These are phyloP conservation scores for Lepidium sativum DNA, from an alignment of 345 rosid species.

Conservation along the genomic window DNA sequence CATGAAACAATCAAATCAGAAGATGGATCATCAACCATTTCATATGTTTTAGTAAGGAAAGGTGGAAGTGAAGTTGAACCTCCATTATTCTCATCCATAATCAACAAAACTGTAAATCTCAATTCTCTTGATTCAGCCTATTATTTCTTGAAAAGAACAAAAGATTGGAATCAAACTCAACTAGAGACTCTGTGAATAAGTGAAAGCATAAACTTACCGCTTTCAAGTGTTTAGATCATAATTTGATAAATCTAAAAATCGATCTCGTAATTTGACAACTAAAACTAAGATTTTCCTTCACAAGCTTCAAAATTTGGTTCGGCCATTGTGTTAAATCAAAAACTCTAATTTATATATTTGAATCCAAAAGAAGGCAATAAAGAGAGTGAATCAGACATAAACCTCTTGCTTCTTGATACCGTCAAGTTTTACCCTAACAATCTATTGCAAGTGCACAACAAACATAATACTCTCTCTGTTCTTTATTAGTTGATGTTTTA, in stretches of 20 bases:
- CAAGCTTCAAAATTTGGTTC: neutral
- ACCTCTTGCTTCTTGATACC: no score
- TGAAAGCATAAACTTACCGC: neutral
- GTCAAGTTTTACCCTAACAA: no score
- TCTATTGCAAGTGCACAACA: no score
- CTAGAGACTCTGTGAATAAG: neutral
- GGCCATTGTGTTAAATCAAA: neutral
- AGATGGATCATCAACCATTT: conserved; percentile 84
- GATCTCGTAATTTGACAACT: neutral
- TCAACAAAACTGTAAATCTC: neutral
- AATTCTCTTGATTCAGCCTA: neutral
- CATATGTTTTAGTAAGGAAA: conserved; percentile 72
- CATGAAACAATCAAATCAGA: conserved; percentile 71
- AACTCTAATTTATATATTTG: no score
- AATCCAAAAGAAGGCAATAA: no score
- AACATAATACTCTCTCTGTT: no score
- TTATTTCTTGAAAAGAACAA: neutral
- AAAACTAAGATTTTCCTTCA: neutral
- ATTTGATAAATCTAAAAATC: neutral
- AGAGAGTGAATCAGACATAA: no score
- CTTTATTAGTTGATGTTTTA: no score
- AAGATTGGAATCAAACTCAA: neutral
- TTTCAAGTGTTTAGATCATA: no score
- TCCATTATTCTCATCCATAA: conserved; percentile 74
- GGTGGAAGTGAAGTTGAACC: conserved; percentile 76